Evolutionary conservation across 176 grass and related monocot genomes (phyloP).

Genomic region (Saccharum spontaneum): DNA sequence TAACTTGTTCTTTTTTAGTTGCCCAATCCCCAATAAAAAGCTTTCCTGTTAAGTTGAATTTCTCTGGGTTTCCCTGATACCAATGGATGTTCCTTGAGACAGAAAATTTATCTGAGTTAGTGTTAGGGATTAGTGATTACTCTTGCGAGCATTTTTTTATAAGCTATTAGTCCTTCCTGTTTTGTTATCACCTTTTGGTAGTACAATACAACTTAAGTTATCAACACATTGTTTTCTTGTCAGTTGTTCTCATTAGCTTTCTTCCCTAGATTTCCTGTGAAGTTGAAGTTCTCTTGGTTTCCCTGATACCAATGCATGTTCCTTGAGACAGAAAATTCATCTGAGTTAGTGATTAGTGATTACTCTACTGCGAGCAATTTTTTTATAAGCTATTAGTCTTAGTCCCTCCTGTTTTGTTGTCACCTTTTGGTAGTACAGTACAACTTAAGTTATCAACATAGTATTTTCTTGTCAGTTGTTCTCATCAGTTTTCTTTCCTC

Average conservation of each 20-base stretch:
- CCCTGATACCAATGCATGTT: not conserved
- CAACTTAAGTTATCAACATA: not conserved
- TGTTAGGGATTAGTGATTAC: not conserved
- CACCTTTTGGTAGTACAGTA: not conserved
- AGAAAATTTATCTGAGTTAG: not conserved
- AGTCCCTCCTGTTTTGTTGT: not conserved
- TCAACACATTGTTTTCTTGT: not conserved
- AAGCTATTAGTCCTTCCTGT: not conserved
- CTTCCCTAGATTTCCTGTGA: not conserved
- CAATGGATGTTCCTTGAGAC: not conserved
- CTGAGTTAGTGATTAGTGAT: not conserved
- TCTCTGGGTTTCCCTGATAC: not conserved
- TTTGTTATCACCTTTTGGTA: not conserved
- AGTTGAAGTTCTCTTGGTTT: not conserved
- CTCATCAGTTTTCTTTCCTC: conserved; percentile 30
- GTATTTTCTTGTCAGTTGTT: not conserved
- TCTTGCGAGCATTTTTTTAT: not conserved
- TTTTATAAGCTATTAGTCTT: not conserved
- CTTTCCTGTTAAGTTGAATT: not conserved
- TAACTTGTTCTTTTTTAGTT: not conserved
- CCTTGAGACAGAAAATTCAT: not conserved
- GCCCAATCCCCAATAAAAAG: not conserved
- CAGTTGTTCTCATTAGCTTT: conserved; percentile 19
- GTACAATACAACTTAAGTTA: not conserved
- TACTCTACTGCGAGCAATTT: not conserved